Conservation (phyloP, 805 yeast species). For the Kodamaea fukazawae region DNA sequence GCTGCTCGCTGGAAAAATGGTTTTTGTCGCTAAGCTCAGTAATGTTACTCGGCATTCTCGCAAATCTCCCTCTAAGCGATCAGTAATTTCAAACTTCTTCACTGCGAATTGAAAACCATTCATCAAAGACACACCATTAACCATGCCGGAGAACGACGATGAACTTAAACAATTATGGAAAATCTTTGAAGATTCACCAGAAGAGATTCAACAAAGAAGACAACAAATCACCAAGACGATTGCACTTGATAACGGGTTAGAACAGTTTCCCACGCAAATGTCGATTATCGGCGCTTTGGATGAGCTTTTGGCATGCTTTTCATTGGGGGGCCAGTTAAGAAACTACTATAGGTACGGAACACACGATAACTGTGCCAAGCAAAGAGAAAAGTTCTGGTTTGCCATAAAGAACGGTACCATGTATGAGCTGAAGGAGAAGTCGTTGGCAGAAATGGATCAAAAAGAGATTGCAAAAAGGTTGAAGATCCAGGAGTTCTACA, state of each 20-base stretch:
- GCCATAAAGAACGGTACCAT: slow-evolving; percentile 57
- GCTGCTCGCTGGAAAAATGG: too few species aligned
- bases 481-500: slow-evolving; percentile 68
- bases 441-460: slow-evolving; percentile 28
- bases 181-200: slow-evolving; percentile 29
- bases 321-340: slow-evolving; percentile 86
- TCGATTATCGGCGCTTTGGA: slow-evolving; percentile 73
- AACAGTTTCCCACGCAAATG: slow-evolving; percentile 31
- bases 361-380: slow-evolving; percentile 65
- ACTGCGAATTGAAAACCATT: too few species aligned
- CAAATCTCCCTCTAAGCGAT: too few species aligned
- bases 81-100: too few species aligned
- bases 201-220: slow-evolving; percentile 25
- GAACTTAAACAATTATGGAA: slow-evolving; percentile 32
- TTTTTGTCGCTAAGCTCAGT: too few species aligned
- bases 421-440: slow-evolving; percentile 25
- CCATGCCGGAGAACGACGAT: slow-evolving; percentile 17
- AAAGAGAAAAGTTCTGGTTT: slow-evolving; percentile 75
- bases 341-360: slow-evolving; percentile 83
- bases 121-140: too few species aligned
- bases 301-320: slow-evolving; percentile 80
- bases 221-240: slow-evolving; percentile 20
- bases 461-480: slow-evolving; percentile 49
- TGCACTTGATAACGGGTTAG: slow-evolving; percentile 15
- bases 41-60: too few species aligned